Conservation (phyloP, 306 rosid species). For the Cucurbita argyrosperma region DNA sequence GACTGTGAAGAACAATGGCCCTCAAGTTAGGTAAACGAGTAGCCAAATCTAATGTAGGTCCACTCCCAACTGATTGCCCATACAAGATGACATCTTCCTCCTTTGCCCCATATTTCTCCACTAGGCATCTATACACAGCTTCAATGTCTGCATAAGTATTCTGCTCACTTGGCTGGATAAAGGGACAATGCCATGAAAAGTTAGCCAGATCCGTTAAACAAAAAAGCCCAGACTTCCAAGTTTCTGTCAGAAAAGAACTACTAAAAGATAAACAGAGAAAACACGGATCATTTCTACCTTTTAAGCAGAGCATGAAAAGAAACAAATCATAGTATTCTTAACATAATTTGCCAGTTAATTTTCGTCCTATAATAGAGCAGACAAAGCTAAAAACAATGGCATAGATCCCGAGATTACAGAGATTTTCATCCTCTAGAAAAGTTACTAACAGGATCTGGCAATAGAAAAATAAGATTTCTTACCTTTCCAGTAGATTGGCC, state of each 20-base stretch:
- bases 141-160: conserved; percentile 94
- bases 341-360: background rate
- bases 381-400: background rate
- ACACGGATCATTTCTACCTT: background rate
- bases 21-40: conserved; percentile 55
- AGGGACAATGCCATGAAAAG: background rate
- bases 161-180: conserved; percentile 75
- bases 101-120: conserved; percentile 65
- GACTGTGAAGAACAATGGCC: conserved; percentile 94
- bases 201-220: background rate
- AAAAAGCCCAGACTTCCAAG: background rate
- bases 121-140: conserved; percentile 73
- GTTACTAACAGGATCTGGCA: background rate
- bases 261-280: background rate
- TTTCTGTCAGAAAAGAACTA: background rate
- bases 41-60: conserved; percentile 91
- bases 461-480: conserved; percentile 2
- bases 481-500: conserved; percentile 92
- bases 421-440: background rate
- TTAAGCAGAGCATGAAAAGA: background rate
- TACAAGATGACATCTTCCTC: conserved; percentile 90
- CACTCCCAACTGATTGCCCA: conserved; percentile 96
- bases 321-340: background rate
- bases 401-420: background rate
- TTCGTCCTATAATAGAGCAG: background rate